Conservation (phyloP, 345 rosid genomes). For the Zanthoxylum bungeanum region DNA sequence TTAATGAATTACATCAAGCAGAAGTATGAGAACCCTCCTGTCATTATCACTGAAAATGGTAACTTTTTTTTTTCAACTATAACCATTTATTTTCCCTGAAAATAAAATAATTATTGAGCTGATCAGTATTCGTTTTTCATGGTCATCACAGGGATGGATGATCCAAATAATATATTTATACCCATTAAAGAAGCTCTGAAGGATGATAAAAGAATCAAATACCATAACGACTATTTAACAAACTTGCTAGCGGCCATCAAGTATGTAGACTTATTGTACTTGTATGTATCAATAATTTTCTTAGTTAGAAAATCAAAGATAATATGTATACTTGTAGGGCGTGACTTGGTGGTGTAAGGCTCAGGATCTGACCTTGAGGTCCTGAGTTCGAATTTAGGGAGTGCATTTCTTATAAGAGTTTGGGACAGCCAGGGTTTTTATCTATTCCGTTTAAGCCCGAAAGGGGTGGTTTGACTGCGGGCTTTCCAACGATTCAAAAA, state of each 20-base stretch:
- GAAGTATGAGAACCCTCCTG: constrained; percentile 56
- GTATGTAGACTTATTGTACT: constrained; percentile 33
- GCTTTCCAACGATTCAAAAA: too few species aligned
- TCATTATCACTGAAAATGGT: constrained; percentile 72
- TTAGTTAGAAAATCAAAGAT: too few species aligned
- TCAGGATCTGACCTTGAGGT: too few species aligned
- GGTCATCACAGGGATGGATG: constrained; percentile 84
- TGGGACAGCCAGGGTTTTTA: too few species aligned
- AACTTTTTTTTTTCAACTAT: constrained; percentile 3
- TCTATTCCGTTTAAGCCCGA: too few species aligned
- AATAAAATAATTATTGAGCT: not conserved
- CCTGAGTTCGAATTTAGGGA: too few species aligned
- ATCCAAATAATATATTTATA: constrained; percentile 48
- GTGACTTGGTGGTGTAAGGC: too few species aligned
- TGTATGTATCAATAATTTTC: too few species aligned
- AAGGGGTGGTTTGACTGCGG: too few species aligned
- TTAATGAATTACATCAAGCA: constrained; percentile 67
- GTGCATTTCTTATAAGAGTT: too few species aligned
- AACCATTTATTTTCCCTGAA: not conserved
- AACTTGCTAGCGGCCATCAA: constrained; percentile 72
- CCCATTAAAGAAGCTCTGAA: constrained; percentile 57
- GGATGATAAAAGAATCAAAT: constrained; percentile 78
- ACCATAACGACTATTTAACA: constrained; percentile 78
- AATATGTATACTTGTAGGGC: too few species aligned
- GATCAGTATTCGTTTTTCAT: constrained; percentile 3